Percentiles rank a stretch among this genome's conserved stretches.
Evolutionary conservation across 495 filamentous ascomycete species (phyloP).

Genomic region (Aspergillus kassunensis): DNA sequence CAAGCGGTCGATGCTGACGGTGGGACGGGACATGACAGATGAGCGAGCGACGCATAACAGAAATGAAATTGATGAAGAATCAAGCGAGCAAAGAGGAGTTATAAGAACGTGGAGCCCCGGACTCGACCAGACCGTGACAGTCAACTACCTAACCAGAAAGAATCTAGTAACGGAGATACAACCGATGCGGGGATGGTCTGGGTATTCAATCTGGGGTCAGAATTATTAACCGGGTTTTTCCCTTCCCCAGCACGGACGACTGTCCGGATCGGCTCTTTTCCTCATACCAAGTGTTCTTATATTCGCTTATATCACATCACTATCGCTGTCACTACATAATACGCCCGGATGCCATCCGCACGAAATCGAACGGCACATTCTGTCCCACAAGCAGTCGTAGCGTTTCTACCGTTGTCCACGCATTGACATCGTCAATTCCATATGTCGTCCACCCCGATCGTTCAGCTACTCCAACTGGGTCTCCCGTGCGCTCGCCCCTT

Average conservation of each 20-base stretch:
- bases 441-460: constrained; percentile 74
- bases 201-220: constrained; percentile 3
- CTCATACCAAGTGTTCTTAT: no score
- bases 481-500: constrained; percentile 61
- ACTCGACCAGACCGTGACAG: background rate
- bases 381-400: constrained; percentile 72
- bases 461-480: constrained; percentile 64
- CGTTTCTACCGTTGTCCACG: constrained; percentile 79
- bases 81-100: background rate
- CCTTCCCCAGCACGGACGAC: constrained; percentile 18
- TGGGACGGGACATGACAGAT: constrained; percentile 48
- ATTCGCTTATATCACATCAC: no score
- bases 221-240: constrained; percentile 15
- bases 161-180: constrained; percentile 9
- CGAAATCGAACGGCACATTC: constrained; percentile 85
- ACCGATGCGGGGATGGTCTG: constrained; percentile 17
- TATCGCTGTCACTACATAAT: constrained; percentile 47
- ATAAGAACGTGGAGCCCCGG: constrained; percentile 25
- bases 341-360: constrained; percentile 68
- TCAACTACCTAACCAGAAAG: background rate
- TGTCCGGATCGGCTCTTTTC: constrained; percentile 13
- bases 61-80: background rate
- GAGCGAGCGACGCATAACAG: background rate
- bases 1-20: constrained; percentile 81
- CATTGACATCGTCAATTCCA: constrained; percentile 71